These are phyloP conservation scores for Entomophthora muscae DNA, from an alignment of 371 early-diverging fungal species.

Conservation along the genomic window DNA sequence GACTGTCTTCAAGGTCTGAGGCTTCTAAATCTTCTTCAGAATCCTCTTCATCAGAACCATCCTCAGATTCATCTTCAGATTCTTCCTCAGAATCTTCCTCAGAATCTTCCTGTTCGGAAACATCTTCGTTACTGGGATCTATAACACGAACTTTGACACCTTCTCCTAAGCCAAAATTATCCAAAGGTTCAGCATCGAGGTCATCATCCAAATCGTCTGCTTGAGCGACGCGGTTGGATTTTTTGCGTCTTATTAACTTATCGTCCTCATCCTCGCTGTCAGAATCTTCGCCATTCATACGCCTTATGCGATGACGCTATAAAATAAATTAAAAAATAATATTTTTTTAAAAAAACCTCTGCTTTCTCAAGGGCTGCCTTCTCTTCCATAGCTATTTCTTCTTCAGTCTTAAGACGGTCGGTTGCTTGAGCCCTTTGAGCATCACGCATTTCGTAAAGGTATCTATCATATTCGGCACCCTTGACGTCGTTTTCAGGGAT, in stretches of 20 bases:
- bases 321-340: neutral
- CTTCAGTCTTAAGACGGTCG: constrained; percentile 85
- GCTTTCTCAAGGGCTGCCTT: constrained; percentile 63
- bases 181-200: constrained; percentile 20
- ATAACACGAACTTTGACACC: constrained; percentile 18
- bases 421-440: constrained; percentile 76
- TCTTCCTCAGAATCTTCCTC: constrained; percentile 27
- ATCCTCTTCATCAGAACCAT: constrained; percentile 19
- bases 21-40: constrained; percentile 22
- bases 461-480: constrained; percentile 47
- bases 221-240: constrained; percentile 21
- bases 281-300: constrained; percentile 68
- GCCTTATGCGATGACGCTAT: constrained; percentile 46
- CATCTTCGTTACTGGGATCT: constrained; percentile 14
- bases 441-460: constrained; percentile 53
- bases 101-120: constrained; percentile 19
- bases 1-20: constrained; percentile 8
- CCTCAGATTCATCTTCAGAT: constrained; percentile 20
- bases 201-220: constrained; percentile 77
- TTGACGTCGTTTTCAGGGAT: constrained; percentile 16
- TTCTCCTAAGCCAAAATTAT: constrained; percentile 18
- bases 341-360: constrained; percentile 30
- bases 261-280: constrained; percentile 42
- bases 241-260: constrained; percentile 14
- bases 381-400: constrained; percentile 74